phyloP scores from a whole-genome alignment of 176 grass and related monocot genomes.

The Coix lacrymajobi region DNA sequence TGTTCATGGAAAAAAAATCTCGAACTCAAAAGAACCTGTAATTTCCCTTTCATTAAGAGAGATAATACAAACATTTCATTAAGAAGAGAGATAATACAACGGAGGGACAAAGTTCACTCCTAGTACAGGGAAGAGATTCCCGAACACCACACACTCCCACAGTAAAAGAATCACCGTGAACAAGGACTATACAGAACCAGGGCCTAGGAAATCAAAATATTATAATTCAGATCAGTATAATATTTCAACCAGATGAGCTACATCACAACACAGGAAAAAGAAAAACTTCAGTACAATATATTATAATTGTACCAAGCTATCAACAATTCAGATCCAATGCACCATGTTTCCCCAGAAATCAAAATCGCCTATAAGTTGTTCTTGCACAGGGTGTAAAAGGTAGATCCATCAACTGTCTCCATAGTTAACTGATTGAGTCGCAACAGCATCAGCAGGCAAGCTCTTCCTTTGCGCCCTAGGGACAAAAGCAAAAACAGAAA shows the following conservation, averaged over 20 bases:
- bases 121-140: no score
- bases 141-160: no score
- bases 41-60: no score
- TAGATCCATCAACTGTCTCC: constrained; percentile 59
- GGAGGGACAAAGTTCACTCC: no score
- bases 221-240: no score
- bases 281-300: neutral
- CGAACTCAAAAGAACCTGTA: no score
- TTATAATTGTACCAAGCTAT: neutral
- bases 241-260: neutral
- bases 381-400: constrained; percentile 48
- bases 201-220: no score
- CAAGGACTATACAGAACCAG: no score
- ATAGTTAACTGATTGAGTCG: constrained; percentile 67
- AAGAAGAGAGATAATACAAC: no score
- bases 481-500: neutral
- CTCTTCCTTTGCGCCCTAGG: constrained; percentile 73
- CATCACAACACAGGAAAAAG: neutral
- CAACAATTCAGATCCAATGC: neutral
- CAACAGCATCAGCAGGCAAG: constrained; percentile 66
- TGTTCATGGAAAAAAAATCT: neutral
- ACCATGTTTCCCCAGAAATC: neutral
- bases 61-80: no score
- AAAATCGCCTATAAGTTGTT: neutral
- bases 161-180: no score